These are phyloP conservation scores for Trametopsis cervina DNA, from an alignment of 768 basidiomycete genomes.

Conservation along the genomic window DNA sequence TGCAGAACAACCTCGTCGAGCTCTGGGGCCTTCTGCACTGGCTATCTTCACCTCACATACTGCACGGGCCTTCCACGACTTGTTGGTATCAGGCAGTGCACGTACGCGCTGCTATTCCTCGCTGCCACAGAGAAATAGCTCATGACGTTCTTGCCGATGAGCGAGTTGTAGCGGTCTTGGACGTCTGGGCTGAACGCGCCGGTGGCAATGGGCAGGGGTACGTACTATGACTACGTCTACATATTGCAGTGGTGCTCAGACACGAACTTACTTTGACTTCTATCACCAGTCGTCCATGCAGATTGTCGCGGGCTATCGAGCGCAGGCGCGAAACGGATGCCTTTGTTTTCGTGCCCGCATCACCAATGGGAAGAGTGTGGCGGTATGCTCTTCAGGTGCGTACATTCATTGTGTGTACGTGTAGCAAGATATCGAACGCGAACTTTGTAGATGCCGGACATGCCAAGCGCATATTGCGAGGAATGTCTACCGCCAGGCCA, in stretches of 20 bases:
- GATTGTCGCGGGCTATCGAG: slow-evolving; percentile 36
- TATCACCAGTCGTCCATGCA: slow-evolving; percentile 43
- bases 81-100: slow-evolving; percentile 45
- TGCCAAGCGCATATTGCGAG: slow-evolving; percentile 56
- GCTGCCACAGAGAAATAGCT: slow-evolving; percentile 40
- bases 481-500: slow-evolving; percentile 50
- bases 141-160: slow-evolving; percentile 50
- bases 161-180: slow-evolving; percentile 58
- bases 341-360: slow-evolving; percentile 35
- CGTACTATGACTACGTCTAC: background rate
- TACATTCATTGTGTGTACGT: background rate
- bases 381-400: slow-evolving; percentile 53
- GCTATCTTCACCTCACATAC: slow-evolving; percentile 48
- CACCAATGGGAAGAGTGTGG: slow-evolving; percentile 44
- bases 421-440: background rate
- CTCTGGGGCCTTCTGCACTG: slow-evolving; percentile 50
- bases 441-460: slow-evolving; percentile 41
- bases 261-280: background rate
- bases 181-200: slow-evolving; percentile 49
- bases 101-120: slow-evolving; percentile 43
- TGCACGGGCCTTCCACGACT: slow-evolving; percentile 39
- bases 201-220: no score
- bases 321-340: slow-evolving; percentile 21
- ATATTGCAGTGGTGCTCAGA: background rate
- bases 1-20: slow-evolving; percentile 60